A percentile compares a stretch with the other conserved stretches of the same genome.
Evolutionary conservation across 148 eudicot species (phyloP).

Genomic region (Hydrangea macrophylla): DNA sequence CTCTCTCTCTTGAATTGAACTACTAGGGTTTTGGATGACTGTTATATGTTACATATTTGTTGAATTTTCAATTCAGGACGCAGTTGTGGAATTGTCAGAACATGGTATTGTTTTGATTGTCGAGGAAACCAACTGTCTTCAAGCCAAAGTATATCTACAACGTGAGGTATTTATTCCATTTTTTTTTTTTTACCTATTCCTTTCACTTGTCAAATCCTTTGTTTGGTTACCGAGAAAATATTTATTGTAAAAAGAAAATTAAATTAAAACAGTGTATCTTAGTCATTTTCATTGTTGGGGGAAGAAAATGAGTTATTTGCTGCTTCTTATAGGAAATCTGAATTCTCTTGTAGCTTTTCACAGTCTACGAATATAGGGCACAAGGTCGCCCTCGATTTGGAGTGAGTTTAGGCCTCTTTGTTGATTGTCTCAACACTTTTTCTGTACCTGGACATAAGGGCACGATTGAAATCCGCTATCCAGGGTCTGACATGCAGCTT

Average conservation of each 20-base stretch:
- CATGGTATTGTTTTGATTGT: slow-evolving; percentile 90
- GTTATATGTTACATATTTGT: neutral
- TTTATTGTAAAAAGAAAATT: neutral
- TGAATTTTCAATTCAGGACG: slow-evolving; percentile 44
- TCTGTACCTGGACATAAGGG: slow-evolving; percentile 67
- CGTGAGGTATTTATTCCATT: slow-evolving; percentile 52
- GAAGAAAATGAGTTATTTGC: neutral
- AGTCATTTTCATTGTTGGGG: neutral
- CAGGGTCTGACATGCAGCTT: slow-evolving; percentile 98
- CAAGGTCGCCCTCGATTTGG: slow-evolving; percentile 87
- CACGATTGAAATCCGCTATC: slow-evolving; percentile 78
- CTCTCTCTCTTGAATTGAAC: neutral
- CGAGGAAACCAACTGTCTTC: slow-evolving; percentile 88
- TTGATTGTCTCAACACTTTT: slow-evolving; percentile 80
- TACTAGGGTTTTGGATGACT: slow-evolving; percentile 2
- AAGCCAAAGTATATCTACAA: slow-evolving; percentile 95
- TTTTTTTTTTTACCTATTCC: too few species aligned
- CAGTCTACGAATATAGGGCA: slow-evolving; percentile 72
- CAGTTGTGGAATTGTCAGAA: slow-evolving; percentile 82
- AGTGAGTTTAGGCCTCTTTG: slow-evolving; percentile 82
- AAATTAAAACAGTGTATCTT: too few species aligned
- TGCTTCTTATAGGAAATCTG: neutral
- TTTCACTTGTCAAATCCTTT: neutral
- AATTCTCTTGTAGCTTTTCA: slow-evolving; percentile 60
- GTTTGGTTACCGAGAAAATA: slow-evolving; percentile 6